A percentile compares a stretch with the other conserved stretches of the same genome.
phyloP scores from a whole-genome alignment of 768 basidiomycete species.

The Bullera alba region DNA sequence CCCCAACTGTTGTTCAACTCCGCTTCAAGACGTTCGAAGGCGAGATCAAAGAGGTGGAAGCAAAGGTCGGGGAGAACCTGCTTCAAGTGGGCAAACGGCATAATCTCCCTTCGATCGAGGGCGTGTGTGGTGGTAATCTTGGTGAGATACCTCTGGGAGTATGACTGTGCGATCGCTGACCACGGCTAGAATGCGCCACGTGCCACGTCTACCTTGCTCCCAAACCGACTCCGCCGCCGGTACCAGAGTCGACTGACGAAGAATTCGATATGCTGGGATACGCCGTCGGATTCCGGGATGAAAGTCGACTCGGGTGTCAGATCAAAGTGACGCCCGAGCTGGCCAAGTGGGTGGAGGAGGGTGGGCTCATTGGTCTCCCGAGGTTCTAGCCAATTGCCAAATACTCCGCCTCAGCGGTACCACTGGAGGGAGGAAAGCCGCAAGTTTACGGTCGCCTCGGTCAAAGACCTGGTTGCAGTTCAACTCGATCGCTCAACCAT shows the following conservation, averaged over 20 bases:
- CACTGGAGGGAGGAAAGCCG: no score
- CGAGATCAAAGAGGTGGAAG: conserved; percentile 19
- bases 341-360: conserved; percentile 25
- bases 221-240: conserved; percentile 7
- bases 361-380: conserved; percentile 35
- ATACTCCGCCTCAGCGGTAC: no score
- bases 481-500: no score
- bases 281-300: conserved; percentile 27
- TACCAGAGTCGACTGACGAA: conserved; percentile 27
- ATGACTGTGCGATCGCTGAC: conserved; percentile 3
- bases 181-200: conserved; percentile 39
- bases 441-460: no score
- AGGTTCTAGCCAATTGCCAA: no score
- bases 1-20: conserved; percentile 1
- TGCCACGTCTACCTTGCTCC: conserved; percentile 40
- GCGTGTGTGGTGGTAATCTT: conserved; percentile 41
- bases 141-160: conserved; percentile 14
- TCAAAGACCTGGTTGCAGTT: no score
- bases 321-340: conserved; percentile 33
- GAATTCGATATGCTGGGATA: conserved; percentile 44
- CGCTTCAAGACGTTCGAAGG: conserved; percentile 38
- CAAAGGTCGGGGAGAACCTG: conserved; percentile 25
- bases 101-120: conserved; percentile 37
- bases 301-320: conserved; percentile 42
- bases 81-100: conserved; percentile 33